Evolutionary conservation across 148 eudicot species (phyloP).

Genomic region (Rhododendron kiyosumense): DNA sequence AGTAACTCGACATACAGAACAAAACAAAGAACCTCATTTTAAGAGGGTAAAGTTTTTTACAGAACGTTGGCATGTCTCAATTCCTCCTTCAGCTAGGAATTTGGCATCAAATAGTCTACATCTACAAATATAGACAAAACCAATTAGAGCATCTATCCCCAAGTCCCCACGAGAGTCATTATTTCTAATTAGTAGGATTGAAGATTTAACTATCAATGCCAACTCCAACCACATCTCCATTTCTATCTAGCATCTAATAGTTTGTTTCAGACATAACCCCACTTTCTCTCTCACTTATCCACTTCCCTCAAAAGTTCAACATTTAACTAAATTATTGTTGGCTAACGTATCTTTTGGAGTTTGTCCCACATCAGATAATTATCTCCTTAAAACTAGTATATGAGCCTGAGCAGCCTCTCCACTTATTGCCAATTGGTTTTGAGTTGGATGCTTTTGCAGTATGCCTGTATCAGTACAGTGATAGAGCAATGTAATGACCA

Average conservation of each 20-base stretch:
- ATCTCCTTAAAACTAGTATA: background rate
- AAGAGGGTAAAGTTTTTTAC: background rate
- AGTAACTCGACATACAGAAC: background rate
- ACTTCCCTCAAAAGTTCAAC: background rate
- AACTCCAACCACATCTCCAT: background rate
- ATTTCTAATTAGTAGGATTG: background rate
- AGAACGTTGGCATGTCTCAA: background rate
- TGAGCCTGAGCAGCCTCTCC: too few species aligned
- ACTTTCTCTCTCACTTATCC: background rate
- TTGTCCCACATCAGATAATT: background rate
- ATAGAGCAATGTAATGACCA: background rate
- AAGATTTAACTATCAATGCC: background rate
- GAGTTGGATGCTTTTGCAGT: background rate
- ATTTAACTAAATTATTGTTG: background rate
- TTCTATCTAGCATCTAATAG: background rate
- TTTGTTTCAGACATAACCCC: background rate
- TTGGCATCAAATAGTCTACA: background rate
- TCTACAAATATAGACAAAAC: background rate
- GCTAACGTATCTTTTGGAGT: background rate
- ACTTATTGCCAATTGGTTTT: too few species aligned
- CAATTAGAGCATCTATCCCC: background rate
- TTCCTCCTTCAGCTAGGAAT: background rate
- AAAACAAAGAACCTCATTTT: background rate
- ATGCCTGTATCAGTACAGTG: background rate
- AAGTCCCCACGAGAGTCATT: background rate